Evolutionary conservation across 495 filamentous ascomycete genomes (phyloP).

Genomic region (Rusavskia elegans): DNA sequence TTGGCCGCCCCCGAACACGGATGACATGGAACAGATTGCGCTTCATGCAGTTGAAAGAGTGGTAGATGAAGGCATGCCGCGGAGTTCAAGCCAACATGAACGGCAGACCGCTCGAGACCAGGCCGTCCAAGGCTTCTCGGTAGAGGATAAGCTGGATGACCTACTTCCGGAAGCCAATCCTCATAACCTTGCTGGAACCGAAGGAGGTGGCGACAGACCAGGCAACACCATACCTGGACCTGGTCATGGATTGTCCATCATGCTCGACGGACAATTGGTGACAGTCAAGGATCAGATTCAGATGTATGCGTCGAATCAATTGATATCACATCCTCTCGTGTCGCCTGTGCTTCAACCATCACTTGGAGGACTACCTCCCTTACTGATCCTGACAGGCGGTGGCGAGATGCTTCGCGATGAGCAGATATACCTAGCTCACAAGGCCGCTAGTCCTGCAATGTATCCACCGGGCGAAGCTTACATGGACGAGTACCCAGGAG

Average conservation of each 20-base stretch:
- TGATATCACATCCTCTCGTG: constrained; percentile 75
- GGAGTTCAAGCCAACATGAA: constrained; percentile 16
- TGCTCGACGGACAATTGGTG: constrained; percentile 52
- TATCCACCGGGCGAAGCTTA: constrained; percentile 54
- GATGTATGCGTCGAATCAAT: constrained; percentile 80
- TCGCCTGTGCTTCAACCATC: constrained; percentile 76
- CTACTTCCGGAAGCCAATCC: constrained; percentile 11
- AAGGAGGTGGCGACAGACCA: constrained; percentile 5
- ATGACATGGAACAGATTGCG: constrained; percentile 35
- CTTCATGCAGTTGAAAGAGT: constrained; percentile 22
- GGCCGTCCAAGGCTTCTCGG: constrained; percentile 26
- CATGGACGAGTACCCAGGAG: constrained; percentile 47
- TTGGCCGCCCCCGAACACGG: constrained; percentile 82
- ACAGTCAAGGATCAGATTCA: constrained; percentile 86
- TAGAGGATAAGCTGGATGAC: constrained; percentile 11
- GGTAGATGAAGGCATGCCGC: constrained; percentile 17
- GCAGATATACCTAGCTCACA: constrained; percentile 89
- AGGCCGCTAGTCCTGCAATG: constrained; percentile 62
- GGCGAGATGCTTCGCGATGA: constrained; percentile 84
- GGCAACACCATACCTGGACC: constrained; percentile 22
- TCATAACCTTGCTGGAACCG: constrained; percentile 6
- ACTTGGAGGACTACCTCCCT: constrained; percentile 73
- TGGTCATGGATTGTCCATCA: constrained; percentile 35
- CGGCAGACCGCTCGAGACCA: constrained; percentile 14
- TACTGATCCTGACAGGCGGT: constrained; percentile 73